These are phyloP conservation scores for Fusarium pilosicola DNA, from an alignment of 2,329 filamentous ascomycete genomes.

Conservation along the genomic window DNA sequence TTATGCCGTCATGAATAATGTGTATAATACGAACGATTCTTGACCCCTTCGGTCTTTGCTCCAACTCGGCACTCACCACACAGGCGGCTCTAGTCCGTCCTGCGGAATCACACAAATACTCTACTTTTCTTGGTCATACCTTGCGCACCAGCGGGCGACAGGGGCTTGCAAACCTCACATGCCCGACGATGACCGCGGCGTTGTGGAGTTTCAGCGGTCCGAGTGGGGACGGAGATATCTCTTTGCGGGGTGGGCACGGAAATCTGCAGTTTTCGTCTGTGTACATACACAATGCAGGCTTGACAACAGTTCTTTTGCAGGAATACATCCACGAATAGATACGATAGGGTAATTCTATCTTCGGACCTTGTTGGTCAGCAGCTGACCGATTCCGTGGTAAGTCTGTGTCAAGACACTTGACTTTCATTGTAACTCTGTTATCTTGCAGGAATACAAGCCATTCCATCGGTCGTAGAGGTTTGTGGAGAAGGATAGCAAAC, in stretches of 20 bases:
- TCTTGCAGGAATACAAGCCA: neutral
- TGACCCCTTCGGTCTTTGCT: neutral
- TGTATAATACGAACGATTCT: neutral
- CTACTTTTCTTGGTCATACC: constrained; percentile 1
- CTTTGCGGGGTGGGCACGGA: constrained; percentile 19
- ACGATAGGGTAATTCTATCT: constrained; percentile 3
- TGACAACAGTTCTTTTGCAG: constrained; percentile 22
- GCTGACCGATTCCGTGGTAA: constrained; percentile 4
- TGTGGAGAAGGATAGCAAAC: neutral
- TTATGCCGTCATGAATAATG: constrained; percentile 7
- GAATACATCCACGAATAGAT: constrained; percentile 4
- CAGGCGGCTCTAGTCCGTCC: constrained; percentile 13
- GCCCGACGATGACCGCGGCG: constrained; percentile 42
- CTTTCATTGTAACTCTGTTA: constrained; percentile 6
- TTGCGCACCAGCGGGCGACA: neutral
- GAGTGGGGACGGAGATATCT: constrained; percentile 25
- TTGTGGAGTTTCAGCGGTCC: constrained; percentile 35
- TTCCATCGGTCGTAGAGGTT: neutral
- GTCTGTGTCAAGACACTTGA: constrained; percentile 3
- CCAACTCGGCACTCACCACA: neutral
- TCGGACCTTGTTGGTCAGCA: constrained; percentile 26
- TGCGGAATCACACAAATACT: constrained; percentile 20
- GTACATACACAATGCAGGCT: constrained; percentile 3
- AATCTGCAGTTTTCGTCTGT: neutral
- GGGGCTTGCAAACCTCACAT: constrained; percentile 13